Percentiles rank a stretch among this genome's conserved stretches.
phyloP scores from a whole-genome alignment of 768 basidiomycete species.

The Psilocybe sp. region DNA sequence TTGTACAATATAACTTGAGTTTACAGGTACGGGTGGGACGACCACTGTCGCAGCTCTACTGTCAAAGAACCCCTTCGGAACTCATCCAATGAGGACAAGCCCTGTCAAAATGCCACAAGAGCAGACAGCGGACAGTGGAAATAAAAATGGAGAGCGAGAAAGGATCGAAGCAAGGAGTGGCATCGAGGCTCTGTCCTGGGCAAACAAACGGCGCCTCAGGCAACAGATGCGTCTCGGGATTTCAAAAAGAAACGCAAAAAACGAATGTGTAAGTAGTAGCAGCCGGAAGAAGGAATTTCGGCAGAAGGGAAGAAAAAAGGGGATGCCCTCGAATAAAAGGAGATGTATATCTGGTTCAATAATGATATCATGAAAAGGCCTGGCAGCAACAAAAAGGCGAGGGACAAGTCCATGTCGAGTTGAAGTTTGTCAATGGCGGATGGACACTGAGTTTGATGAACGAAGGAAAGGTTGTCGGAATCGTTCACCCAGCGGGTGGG shows the following conservation, averaged over 20 bases:
- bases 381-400: slow-evolving; percentile 13
- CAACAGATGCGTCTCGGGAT: slow-evolving; percentile 10
- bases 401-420: slow-evolving; percentile 11
- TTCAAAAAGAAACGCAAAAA: slow-evolving; percentile 19
- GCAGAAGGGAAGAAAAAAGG: too few relatives aligned
- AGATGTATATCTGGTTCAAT: too few relatives aligned
- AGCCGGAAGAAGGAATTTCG: too few relatives aligned
- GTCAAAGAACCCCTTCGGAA: too few relatives aligned
- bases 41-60: too few relatives aligned
- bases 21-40: too few relatives aligned
- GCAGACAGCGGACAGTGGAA: slow-evolving; percentile 5
- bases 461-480: slow-evolving; percentile 1
- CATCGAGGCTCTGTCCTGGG: slow-evolving; percentile 13
- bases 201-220: slow-evolving; percentile 9
- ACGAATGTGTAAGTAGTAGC: too few relatives aligned
- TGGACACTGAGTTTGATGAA: slow-evolving; percentile 4
- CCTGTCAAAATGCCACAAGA: not conserved
- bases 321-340: too few relatives aligned
- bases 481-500: slow-evolving; percentile 2
- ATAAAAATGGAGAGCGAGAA: slow-evolving; percentile 8
- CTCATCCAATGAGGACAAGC: too few relatives aligned
- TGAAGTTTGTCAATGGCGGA: not conserved
- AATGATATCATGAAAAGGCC: not conserved
- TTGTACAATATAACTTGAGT: too few relatives aligned
- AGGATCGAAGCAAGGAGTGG: slow-evolving; percentile 19